Evolutionary conservation across 306 rosid species (phyloP).

Genomic region (Vigna trinervia): DNA sequence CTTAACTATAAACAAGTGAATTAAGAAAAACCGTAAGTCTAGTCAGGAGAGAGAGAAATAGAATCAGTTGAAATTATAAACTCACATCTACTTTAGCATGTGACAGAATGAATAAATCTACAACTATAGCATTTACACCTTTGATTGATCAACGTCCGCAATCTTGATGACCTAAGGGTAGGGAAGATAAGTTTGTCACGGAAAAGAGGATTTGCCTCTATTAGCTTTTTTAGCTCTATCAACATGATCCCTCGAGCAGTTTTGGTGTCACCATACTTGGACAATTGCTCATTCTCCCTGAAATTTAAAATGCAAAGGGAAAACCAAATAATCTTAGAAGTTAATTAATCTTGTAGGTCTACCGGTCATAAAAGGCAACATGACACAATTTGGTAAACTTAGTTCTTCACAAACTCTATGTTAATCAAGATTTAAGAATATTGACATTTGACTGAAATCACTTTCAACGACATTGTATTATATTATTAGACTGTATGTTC

Average conservation of each 20-base stretch:
- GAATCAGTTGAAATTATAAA: slow-evolving; percentile 15
- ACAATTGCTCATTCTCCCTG: slow-evolving; percentile 89
- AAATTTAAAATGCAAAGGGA: slow-evolving; percentile 40
- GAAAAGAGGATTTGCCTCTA: slow-evolving; percentile 85
- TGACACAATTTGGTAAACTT: slow-evolving; percentile 2
- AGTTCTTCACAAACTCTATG: slow-evolving; percentile 20
- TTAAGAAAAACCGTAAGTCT: slow-evolving; percentile 3
- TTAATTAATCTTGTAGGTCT: not conserved
- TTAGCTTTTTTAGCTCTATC: slow-evolving; percentile 81
- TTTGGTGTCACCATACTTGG: slow-evolving; percentile 87
- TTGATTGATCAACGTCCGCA: slow-evolving; percentile 84
- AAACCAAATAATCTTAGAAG: not conserved
- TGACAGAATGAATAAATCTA: slow-evolving; percentile 9
- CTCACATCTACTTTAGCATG: not conserved
- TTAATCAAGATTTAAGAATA: slow-evolving; percentile 39
- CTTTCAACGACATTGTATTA: slow-evolving; percentile 10
- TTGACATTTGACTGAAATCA: slow-evolving; percentile 11
- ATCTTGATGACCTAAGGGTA: slow-evolving; percentile 69
- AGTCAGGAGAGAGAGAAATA: slow-evolving; percentile 14
- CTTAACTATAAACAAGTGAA: slow-evolving; percentile 20
- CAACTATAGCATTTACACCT: slow-evolving; percentile 58
- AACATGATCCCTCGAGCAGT: slow-evolving; percentile 86
- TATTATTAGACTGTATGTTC: slow-evolving; percentile 2
- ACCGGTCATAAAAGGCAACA: slow-evolving; percentile 17
- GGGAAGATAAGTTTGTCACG: slow-evolving; percentile 87